phyloP scores from a whole-genome alignment of 164 flowering plant species.

The Magnolia kwangsiensis region DNA sequence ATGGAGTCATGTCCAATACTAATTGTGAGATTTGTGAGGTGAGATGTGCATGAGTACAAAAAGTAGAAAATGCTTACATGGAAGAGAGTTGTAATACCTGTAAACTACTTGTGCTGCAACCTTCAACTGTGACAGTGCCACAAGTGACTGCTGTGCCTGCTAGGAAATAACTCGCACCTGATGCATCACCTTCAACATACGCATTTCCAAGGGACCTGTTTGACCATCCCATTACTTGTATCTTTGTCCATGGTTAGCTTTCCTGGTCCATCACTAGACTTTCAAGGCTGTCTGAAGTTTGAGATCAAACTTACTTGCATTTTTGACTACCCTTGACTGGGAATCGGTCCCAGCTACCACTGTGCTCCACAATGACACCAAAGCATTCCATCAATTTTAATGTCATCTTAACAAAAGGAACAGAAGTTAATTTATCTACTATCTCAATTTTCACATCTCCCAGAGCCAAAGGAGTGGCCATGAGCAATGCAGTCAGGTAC shows the following conservation, averaged over 20 bases:
- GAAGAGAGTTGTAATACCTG: slow-evolving; percentile 49
- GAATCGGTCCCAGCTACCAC: slow-evolving; percentile 17
- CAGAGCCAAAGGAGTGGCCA: slow-evolving; percentile 94
- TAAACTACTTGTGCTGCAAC: slow-evolving; percentile 85
- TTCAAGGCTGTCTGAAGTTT: background rate
- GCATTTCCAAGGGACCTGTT: slow-evolving; percentile 90
- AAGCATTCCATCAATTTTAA: slow-evolving; percentile 91
- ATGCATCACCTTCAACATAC: slow-evolving; percentile 96
- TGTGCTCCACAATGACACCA: slow-evolving; percentile 78
- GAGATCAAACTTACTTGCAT: slow-evolving; percentile 59
- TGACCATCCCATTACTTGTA: background rate
- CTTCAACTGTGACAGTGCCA: no score
- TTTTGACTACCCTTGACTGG: slow-evolving; percentile 76
- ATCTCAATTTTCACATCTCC: slow-evolving; percentile 95
- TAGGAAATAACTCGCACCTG: slow-evolving; percentile 26
- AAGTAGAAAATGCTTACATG: no score
- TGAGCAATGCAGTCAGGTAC: slow-evolving; percentile 93
- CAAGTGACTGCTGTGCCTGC: slow-evolving; percentile 71
- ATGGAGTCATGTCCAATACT: no score
- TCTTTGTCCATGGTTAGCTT: background rate
- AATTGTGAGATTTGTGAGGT: no score
- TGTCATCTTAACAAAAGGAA: slow-evolving; percentile 98
- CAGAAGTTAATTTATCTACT: slow-evolving; percentile 79
- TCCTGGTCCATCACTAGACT: background rate
- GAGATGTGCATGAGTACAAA: no score